These are phyloP conservation scores for Calycina herbarum DNA, from an alignment of 2,329 filamentous ascomycete genomes.

Conservation along the genomic window DNA sequence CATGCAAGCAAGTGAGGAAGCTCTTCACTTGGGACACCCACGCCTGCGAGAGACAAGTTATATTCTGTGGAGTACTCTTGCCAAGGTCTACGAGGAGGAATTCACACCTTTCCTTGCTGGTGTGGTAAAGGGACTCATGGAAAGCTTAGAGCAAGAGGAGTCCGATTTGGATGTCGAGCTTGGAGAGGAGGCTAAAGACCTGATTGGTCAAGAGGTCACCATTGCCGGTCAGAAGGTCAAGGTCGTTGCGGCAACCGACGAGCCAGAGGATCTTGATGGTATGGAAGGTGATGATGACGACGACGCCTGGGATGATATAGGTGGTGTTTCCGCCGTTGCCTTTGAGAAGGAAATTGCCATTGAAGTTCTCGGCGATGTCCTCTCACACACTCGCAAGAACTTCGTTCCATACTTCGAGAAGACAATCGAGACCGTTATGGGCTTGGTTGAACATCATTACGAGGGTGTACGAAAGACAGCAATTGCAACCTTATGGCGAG, in stretches of 20 bases:
- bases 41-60: constrained; percentile 94
- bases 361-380: constrained; percentile 90
- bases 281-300: constrained; percentile 72
- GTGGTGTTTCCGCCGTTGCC: constrained; percentile 82
- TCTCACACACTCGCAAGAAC: constrained; percentile 79
- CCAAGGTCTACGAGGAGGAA: constrained; percentile 87
- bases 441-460: constrained; percentile 83
- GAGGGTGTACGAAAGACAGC: constrained; percentile 93
- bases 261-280: constrained; percentile 61
- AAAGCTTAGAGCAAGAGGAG: constrained; percentile 87
- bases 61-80: constrained; percentile 92
- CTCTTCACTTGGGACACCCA: constrained; percentile 82
- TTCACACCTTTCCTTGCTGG: constrained; percentile 77
- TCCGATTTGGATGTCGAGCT: constrained; percentile 75
- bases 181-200: constrained; percentile 70
- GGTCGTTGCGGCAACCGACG: constrained; percentile 64
- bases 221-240: constrained; percentile 84
- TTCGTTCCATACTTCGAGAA: constrained; percentile 86
- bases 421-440: constrained; percentile 77
- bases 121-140: constrained; percentile 77
- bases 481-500: constrained; percentile 87
- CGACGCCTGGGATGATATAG: constrained; percentile 80
- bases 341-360: constrained; percentile 97
- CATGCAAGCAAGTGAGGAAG: constrained; percentile 91
- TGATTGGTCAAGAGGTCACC: constrained; percentile 73